phyloP scores from a whole-genome alignment of 2,329 filamentous ascomycete genomes.

The Raffaelea arxii region DNA sequence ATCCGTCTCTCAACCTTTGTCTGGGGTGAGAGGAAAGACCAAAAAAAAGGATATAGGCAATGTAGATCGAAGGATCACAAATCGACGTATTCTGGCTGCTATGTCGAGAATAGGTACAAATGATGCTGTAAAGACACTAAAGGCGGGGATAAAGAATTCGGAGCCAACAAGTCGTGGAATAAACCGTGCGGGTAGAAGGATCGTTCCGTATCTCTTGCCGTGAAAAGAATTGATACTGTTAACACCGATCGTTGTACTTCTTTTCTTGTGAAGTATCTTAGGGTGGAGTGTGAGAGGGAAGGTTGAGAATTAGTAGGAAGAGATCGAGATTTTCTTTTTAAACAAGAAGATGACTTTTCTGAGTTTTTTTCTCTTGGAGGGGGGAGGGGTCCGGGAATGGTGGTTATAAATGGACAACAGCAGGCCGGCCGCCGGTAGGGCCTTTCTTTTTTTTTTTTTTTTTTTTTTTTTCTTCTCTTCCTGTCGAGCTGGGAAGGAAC shows the following conservation, averaged over 20 bases:
- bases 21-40: conserved; percentile 2
- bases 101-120: too few relatives aligned
- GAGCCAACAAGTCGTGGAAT: too few relatives aligned
- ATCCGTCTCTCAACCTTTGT: conserved; percentile 25
- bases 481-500: conserved; percentile 5
- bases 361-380: conserved; percentile 4
- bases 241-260: too few relatives aligned
- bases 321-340: too few relatives aligned
- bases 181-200: not conserved
- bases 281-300: not conserved
- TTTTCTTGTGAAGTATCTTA: not conserved
- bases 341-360: too few relatives aligned
- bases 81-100: too few relatives aligned
- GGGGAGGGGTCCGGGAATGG: conserved; percentile 9
- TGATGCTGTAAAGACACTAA: too few relatives aligned
- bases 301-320: conserved; percentile 2
- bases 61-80: not conserved
- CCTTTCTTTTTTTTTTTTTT: conserved; percentile 6
- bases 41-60: conserved; percentile 3
- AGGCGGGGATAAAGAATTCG: too few relatives aligned
- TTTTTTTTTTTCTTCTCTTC: conserved; percentile 4
- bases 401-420: conserved; percentile 13
- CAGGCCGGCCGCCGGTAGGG: conserved; percentile 8
- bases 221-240: too few relatives aligned
- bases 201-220: too few relatives aligned